phyloP scores from a whole-genome alignment of 805 yeast species.

The Suhomyces sp. region DNA sequence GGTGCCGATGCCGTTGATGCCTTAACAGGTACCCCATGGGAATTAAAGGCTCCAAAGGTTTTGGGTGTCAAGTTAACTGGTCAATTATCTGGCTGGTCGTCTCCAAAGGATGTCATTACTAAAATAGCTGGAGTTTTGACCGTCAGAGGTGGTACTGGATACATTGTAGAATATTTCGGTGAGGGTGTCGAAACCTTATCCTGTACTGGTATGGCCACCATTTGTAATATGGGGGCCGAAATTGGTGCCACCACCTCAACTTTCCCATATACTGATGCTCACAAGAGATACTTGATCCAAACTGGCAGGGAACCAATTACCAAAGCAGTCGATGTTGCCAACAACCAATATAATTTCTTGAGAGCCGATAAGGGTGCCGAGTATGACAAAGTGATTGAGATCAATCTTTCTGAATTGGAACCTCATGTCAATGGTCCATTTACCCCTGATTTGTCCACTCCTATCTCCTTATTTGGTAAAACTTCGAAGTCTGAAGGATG shows the following conservation, averaged over 20 bases:
- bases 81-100: slow-evolving; percentile 88
- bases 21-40: slow-evolving; percentile 94
- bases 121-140: slow-evolving; percentile 92
- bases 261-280: slow-evolving; percentile 92
- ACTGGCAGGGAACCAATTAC: slow-evolving; percentile 86
- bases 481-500: slow-evolving; percentile 82
- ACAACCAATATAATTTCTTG: slow-evolving; percentile 58
- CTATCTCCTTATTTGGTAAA: slow-evolving; percentile 81
- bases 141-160: slow-evolving; percentile 98
- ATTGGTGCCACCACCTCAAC: slow-evolving; percentile 98
- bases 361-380: slow-evolving; percentile 90
- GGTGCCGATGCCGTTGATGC: slow-evolving; percentile 99
- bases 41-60: slow-evolving; percentile 94
- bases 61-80: slow-evolving; percentile 95
- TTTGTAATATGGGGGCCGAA: slow-evolving; percentile 99
- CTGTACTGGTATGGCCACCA: slow-evolving; percentile 99
- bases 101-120: slow-evolving; percentile 94
- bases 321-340: slow-evolving; percentile 70
- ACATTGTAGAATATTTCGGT: slow-evolving; percentile 94
- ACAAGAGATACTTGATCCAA: slow-evolving; percentile 84
- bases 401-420: slow-evolving; percentile 84
- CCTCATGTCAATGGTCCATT: slow-evolving; percentile 98
- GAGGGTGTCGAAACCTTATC: slow-evolving; percentile 90
- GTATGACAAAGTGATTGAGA: slow-evolving; percentile 90
- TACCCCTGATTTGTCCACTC: slow-evolving; percentile 97